phyloP scores from a whole-genome alignment of 768 basidiomycete species.

The Agrocybe praecox region DNA sequence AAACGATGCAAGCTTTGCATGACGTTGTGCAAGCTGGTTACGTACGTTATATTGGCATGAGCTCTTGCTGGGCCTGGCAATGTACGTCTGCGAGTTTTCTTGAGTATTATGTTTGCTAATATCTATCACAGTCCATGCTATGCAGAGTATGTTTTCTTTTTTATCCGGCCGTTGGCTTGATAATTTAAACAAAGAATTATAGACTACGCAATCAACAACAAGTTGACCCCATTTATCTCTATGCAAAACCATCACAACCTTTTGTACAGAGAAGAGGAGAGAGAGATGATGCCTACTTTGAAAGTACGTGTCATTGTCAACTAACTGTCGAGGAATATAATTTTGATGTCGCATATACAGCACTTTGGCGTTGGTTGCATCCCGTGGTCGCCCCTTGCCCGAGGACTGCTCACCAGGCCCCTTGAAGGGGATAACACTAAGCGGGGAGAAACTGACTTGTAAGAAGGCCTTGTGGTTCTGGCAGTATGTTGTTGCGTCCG shows the following conservation, averaged over 20 bases:
- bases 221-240: constrained; percentile 60
- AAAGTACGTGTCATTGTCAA: constrained; percentile 35
- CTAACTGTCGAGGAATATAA: constrained; percentile 52
- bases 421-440: constrained; percentile 37
- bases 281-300: constrained; percentile 61
- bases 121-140: constrained; percentile 44
- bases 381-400: constrained; percentile 61
- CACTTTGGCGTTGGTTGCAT: constrained; percentile 56
- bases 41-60: constrained; percentile 65
- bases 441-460: constrained; percentile 42
- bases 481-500: not conserved
- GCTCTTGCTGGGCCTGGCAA: constrained; percentile 59
- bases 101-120: not conserved
- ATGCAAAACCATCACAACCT: constrained; percentile 71
- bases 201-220: constrained; percentile 65
- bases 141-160: constrained; percentile 46
- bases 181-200: not conserved
- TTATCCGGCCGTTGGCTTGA: not conserved
- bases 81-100: constrained; percentile 35
- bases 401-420: constrained; percentile 53
- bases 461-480: too few species aligned
- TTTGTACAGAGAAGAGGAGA: constrained; percentile 65
- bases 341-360: constrained; percentile 40
- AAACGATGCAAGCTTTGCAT: constrained; percentile 71
- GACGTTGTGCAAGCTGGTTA: constrained; percentile 70